Evolutionary conservation across 805 yeast genomes (phyloP), one percentile per base, ranked within the genome.

Genomic region (Wickerhamiella slavikovae): DNA sequence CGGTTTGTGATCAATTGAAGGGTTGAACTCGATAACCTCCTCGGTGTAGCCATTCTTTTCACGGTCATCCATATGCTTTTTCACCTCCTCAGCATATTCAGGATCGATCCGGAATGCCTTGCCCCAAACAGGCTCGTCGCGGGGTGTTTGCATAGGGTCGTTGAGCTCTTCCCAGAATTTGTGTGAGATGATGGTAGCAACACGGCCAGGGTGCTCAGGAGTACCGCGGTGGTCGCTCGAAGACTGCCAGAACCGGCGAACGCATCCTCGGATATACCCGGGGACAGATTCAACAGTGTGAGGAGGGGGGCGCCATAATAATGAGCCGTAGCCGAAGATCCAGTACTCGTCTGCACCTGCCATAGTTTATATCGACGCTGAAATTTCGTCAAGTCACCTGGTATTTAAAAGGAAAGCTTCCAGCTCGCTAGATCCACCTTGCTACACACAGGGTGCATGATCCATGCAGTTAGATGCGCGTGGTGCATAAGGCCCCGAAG

Each of bases 161-260:
- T 41, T 30, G 16, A 63, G 45, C 12, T 75, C 58, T 33, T 68
- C 69, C 60, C 60, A 55, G 39, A 41, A 44, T 5, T 62, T 61
- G 26, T 64, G 55, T 7, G 82, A 65, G 1, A 83, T 58, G 27
- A 83, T 54, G 0, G 95, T 83, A 7, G 67, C 93, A 1, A 83
- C 95, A 20, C 95, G 52, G 1, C 96, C 96, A 1, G 92, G 93
- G n/a, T 53, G 47, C 33, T 67, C 77, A 0, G 79, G 80, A 0
- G 91, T 75, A 1, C 95, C 95, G 30, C 95, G 54, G 49, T 85
- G 93, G 48, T 83, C 95, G 15, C 72, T 68, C 8, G 89, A 73
- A 21, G 78, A 65, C 49, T 83, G 95, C 94, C 94, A 83, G 46
- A 83, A 83, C 26, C 93, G 54, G 14, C 96, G 60, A 1, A 72